phyloP scores from a whole-genome alignment of 805 yeast genomes.

The Metschnikowia gelsemii region DNA sequence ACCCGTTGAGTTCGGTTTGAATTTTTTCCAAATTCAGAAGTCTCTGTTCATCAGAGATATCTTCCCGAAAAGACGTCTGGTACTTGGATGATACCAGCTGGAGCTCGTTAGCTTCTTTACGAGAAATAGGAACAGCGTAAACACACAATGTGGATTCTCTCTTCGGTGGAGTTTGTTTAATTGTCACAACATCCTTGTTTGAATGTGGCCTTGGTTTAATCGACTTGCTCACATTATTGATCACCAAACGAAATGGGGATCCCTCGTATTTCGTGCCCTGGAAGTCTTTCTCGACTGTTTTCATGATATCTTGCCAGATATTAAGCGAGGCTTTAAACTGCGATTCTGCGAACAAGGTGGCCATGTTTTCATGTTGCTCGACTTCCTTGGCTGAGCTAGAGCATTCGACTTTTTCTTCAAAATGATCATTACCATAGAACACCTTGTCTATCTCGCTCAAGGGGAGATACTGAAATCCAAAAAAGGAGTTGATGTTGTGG shows the following conservation, averaged over 20 bases:
- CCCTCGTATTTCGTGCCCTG: constrained; percentile 15
- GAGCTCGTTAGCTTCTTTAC: constrained; percentile 23
- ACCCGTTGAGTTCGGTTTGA: constrained; percentile 24
- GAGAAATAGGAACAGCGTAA: constrained; percentile 31
- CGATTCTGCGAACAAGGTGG: constrained; percentile 18
- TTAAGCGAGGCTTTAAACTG: constrained; percentile 22
- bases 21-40: constrained; percentile 26
- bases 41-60: constrained; percentile 26
- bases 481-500: constrained; percentile 75
- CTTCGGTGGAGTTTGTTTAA: background rate
- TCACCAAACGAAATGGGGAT: constrained; percentile 31
- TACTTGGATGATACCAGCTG: constrained; percentile 28
- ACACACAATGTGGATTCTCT: constrained; percentile 23
- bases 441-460: constrained; percentile 63
- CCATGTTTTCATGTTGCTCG: constrained; percentile 13
- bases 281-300: constrained; percentile 29
- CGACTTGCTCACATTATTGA: constrained; percentile 16
- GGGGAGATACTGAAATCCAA: constrained; percentile 90
- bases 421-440: constrained; percentile 23
- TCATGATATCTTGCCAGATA: constrained; percentile 31
- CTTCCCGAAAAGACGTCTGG: constrained; percentile 33
- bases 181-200: background rate
- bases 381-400: constrained; percentile 11
- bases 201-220: background rate
- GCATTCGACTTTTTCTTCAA: constrained; percentile 11